Base-by-base conservation (phyloP, 1,284 basidiomycete species). In the Puccinia triticina region DNA sequence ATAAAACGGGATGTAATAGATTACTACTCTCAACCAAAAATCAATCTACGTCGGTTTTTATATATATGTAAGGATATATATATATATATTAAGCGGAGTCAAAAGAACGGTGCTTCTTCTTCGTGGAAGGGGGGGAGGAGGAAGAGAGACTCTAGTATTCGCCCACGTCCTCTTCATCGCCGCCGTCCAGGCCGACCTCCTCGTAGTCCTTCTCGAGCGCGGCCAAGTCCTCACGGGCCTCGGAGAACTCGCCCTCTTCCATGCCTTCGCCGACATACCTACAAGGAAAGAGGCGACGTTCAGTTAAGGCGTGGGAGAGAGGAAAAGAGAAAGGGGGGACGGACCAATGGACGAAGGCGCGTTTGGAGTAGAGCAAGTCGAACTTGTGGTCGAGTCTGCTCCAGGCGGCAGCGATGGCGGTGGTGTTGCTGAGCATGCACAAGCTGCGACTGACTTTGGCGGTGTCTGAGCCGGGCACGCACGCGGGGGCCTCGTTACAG, bases 181-280 rank as follows among this genome's bases (percentile, higher is more conserved):
- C 96, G 87, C 96, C 94, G 88, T 88, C 55, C 55, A 57, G 26
- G 55, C 55, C 55, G 26, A 83, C 82, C 61, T 83, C 82, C 53
- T 83, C 82, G 48, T 83, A 83, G 43, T 83, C 94, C 89, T 97
- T 96, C 90, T 98, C 96, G 83, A 98, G 91, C 21, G 96, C 96
- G 57, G 96, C 96, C 83, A 98, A 91, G 88, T 98, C 96, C 89
- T 98, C 96, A 85, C 96, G 93, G 40, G 95, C 96, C 89, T 98
- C 96, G 71, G 94, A 95, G 89, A 98, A 96, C 89, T 98, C 96
- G 87, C 96, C 95, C 89, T 98, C 96, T 88, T 98, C 96, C 96
- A 98, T 98, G 89, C 96, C 96, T 88, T 97, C 95, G 85, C 95
- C 95, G 84, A 95, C 94, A 86, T 96, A 96, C 77, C 77, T 78